Conservation (phyloP, 768 basidiomycete species). For the Mycena metata region DNA sequence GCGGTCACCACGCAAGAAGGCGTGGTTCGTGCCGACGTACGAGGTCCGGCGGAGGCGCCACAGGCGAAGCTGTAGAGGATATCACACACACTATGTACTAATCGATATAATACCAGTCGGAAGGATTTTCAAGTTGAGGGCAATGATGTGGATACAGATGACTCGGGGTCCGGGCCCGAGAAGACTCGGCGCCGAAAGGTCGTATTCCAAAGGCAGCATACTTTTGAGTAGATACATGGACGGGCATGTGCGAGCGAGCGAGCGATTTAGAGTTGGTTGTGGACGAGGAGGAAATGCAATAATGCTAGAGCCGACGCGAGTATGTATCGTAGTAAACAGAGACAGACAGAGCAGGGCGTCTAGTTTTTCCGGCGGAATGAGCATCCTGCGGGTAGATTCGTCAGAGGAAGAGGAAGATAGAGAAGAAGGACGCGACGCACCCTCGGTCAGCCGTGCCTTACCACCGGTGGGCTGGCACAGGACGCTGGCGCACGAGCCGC, state of each 20-base stretch:
- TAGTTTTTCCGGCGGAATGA: conserved; percentile 98
- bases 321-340: conserved; percentile 23
- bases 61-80: conserved; percentile 24
- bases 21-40: conserved; percentile 72
- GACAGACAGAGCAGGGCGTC: conserved; percentile 43
- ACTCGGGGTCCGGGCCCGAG: conserved; percentile 21
- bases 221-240: conserved; percentile 36
- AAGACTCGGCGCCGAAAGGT: background rate
- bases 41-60: conserved; percentile 50
- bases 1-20: conserved; percentile 89
- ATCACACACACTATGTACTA: conserved; percentile 5
- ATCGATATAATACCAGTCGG: conserved; percentile 7
- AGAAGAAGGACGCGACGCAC: conserved; percentile 61
- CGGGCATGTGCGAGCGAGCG: conserved; percentile 20
- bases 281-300: conserved; percentile 17
- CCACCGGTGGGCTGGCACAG: conserved; percentile 99
- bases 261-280: background rate
- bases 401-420: background rate
- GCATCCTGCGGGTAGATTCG: conserved; percentile 72
- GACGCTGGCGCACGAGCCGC: conserved; percentile 91
- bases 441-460: conserved; percentile 97
- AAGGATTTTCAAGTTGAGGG: background rate
- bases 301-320: conserved; percentile 28
- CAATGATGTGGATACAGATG: conserved; percentile 17
- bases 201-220: conserved; percentile 27